Conservation (phyloP, 208 protist species). For the Naegleria lovaniensis region DNA sequence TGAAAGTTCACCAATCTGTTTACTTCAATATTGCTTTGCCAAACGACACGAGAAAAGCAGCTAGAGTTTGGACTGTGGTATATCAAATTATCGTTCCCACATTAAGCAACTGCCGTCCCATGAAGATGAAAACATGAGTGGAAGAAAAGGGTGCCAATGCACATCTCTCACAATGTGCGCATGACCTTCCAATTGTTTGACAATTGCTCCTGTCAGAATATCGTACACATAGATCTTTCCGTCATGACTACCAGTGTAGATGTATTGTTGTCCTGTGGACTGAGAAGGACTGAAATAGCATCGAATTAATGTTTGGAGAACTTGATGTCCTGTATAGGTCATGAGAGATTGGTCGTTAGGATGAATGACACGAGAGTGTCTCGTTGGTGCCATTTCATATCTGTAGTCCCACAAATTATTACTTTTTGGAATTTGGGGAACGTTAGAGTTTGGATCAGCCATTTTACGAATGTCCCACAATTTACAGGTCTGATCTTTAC, state of each 20-base stretch:
- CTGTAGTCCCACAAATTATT: constrained; percentile 20
- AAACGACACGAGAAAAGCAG: too few relatives aligned
- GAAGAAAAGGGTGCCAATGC: constrained; percentile 27
- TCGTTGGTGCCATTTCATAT: neutral
- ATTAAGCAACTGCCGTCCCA: constrained; percentile 25
- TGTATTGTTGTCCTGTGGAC: constrained; percentile 41
- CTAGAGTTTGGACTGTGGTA: too few relatives aligned
- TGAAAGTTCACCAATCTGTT: too few relatives aligned
- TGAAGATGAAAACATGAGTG: neutral
- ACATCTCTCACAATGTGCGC: constrained; percentile 11
- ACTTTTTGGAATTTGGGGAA: neutral
- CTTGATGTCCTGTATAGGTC: constrained; percentile 33
- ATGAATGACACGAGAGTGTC: neutral
- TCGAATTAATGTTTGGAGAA: constrained; percentile 35
- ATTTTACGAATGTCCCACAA: constrained; percentile 45
- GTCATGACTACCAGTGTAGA: constrained; percentile 35
- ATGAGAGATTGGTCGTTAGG: constrained; percentile 37
- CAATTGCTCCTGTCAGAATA: constrained; percentile 20
- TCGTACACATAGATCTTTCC: constrained; percentile 25
- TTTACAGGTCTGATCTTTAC: constrained; percentile 47
- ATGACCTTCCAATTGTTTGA: neutral
- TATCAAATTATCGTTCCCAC: neutral
- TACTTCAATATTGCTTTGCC: too few relatives aligned
- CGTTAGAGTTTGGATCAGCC: neutral
- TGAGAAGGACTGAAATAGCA: constrained; percentile 31